Conservation (phyloP, 1,284 basidiomycete genomes). For the Megacollybia platyphylla region DNA sequence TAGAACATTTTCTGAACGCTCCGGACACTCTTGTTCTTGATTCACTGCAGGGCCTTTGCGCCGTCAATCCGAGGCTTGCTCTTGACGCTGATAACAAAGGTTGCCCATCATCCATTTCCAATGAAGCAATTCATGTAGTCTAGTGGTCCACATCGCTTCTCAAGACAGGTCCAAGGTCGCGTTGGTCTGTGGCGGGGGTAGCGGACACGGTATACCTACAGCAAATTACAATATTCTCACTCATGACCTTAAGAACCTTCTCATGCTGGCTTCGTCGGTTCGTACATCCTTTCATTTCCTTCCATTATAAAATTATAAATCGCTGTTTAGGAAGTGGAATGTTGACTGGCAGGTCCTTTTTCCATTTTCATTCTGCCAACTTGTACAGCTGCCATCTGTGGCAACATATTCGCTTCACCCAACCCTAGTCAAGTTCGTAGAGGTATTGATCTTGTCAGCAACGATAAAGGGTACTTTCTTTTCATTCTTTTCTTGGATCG, state of each 20-base stretch:
- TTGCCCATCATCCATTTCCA: conserved; percentile 12
- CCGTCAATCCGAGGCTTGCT: conserved; percentile 56
- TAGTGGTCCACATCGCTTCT: conserved; percentile 54
- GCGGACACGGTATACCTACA: conserved; percentile 43
- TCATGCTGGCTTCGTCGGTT: conserved; percentile 73
- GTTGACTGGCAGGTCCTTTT: conserved; percentile 39
- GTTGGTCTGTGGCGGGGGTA: conserved; percentile 81
- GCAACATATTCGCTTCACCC: conserved; percentile 82
- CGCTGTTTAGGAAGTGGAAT: conserved; percentile 54
- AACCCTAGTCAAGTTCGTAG: conserved; percentile 73
- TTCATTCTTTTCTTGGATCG: conserved; percentile 1
- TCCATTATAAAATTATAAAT: neutral
- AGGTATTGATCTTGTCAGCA: conserved; percentile 70
- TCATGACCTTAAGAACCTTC: conserved; percentile 47
- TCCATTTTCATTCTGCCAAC: conserved; percentile 4
- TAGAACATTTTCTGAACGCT: conserved; percentile 70
- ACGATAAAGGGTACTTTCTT: conserved; percentile 50
- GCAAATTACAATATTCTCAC: no score
- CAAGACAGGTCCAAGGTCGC: conserved; percentile 60
- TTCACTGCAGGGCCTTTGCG: conserved; percentile 62
- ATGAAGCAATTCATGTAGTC: conserved; percentile 2
- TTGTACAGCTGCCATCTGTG: conserved; percentile 65
- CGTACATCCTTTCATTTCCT: neutral
- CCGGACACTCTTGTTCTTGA: conserved; percentile 64
- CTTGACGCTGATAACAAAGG: conserved; percentile 61